Evolutionary conservation across 202 grass and related monocot species (phyloP).

Genomic region (Carex sylvatica): DNA sequence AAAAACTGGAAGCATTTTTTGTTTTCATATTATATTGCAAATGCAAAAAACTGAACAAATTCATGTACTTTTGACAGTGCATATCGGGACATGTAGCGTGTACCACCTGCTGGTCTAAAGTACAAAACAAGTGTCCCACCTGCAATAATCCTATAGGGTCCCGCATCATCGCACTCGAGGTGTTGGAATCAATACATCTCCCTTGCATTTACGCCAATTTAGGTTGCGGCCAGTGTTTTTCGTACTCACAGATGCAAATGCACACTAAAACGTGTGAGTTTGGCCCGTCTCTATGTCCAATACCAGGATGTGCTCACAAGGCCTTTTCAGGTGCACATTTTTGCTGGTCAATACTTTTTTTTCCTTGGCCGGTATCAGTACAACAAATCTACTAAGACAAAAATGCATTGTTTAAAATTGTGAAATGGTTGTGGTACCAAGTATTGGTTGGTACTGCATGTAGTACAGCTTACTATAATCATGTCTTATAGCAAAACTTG

Average conservation of each 20-base stretch:
- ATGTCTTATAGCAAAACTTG: background rate
- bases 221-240: conserved; percentile 42
- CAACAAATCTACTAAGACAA: background rate
- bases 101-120: conserved; percentile 59
- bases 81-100: conserved; percentile 76
- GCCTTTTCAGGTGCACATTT: conserved; percentile 30
- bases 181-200: conserved; percentile 60
- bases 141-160: conserved; percentile 29
- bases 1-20: background rate
- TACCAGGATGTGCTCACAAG: conserved; percentile 35
- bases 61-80: conserved; percentile 44
- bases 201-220: conserved; percentile 44
- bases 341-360: background rate
- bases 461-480: background rate
- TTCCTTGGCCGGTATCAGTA: background rate
- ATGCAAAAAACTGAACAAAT: background rate
- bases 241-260: conserved; percentile 34
- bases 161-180: conserved; percentile 56
- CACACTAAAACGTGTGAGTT: conserved; percentile 56
- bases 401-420: background rate
- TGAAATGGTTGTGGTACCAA: background rate
- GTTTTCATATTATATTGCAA: background rate
- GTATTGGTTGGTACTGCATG: background rate
- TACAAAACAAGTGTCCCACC: conserved; percentile 58
- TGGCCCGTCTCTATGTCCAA: conserved; percentile 45